Conservation (phyloP, 192 early-diverging fungal genomes). For the Endogone sp. region DNA sequence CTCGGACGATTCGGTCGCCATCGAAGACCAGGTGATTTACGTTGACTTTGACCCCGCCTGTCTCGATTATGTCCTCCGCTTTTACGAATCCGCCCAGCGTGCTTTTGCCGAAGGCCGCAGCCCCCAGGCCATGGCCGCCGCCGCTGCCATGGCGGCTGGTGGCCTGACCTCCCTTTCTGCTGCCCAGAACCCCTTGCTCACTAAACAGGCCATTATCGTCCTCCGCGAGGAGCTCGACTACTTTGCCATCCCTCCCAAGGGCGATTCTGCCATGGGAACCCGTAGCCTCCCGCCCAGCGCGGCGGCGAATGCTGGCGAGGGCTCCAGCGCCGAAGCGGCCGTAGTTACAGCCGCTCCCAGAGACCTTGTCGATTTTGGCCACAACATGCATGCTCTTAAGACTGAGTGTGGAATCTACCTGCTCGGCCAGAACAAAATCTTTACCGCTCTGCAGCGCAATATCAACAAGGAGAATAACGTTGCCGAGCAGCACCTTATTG, state of each 20-base stretch:
- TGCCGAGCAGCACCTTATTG: conserved; percentile 76
- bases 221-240: conserved; percentile 78
- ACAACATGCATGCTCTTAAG: conserved; percentile 52
- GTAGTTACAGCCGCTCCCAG: neutral
- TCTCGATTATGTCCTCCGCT: conserved; percentile 48
- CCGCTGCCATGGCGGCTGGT: conserved; percentile 17
- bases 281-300: conserved; percentile 5
- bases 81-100: conserved; percentile 39
- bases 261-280: conserved; percentile 1
- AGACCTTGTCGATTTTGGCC: conserved; percentile 20
- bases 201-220: conserved; percentile 68
- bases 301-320: conserved; percentile 11
- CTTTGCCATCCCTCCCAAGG: conserved; percentile 41
- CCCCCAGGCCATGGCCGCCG: neutral
- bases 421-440: conserved; percentile 64
- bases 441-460: conserved; percentile 70
- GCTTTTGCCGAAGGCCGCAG: conserved; percentile 22
- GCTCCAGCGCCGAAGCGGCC: neutral
- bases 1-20: conserved; percentile 31
- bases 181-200: conserved; percentile 40
- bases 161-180: conserved; percentile 17
- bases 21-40: conserved; percentile 47
- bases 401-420: conserved; percentile 59
- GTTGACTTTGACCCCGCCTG: conserved; percentile 54
- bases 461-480: conserved; percentile 63